Conservation (phyloP, 257 asterid species). For the Coffea canephora region DNA sequence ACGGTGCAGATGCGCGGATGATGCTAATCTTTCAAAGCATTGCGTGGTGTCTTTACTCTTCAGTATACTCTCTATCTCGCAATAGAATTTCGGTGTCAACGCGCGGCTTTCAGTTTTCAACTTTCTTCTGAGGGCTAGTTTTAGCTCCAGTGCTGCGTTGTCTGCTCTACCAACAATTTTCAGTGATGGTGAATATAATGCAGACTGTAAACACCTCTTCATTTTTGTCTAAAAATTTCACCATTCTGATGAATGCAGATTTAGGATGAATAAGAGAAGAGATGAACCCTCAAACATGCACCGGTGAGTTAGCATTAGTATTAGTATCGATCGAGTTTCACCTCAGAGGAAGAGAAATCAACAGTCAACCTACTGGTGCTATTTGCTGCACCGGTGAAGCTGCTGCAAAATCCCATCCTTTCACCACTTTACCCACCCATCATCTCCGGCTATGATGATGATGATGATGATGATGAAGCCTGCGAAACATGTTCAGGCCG, state of each 20-base stretch:
- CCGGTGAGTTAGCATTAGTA: background rate
- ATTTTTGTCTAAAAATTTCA: no score
- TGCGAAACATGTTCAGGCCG: conserved; percentile 31
- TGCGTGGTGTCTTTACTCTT: background rate
- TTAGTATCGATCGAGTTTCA: background rate
- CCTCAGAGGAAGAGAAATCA: background rate
- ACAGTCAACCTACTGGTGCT: background rate
- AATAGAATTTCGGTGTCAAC: background rate
- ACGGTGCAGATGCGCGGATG: background rate
- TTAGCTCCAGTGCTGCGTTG: no score
- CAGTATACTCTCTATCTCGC: background rate
- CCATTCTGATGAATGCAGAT: background rate
- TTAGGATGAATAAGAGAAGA: background rate
- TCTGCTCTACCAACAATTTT: no score
- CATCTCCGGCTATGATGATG: conserved; percentile 9
- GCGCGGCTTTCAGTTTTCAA: background rate
- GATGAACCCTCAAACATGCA: background rate
- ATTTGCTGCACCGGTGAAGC: background rate
- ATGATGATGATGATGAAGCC: conserved; percentile 17
- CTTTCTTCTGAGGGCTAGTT: background rate
- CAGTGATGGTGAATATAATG: no score
- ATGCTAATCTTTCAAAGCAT: background rate
- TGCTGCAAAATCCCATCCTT: background rate
- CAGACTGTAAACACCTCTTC: background rate
- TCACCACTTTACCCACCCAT: conserved; percentile 2